These are phyloP conservation scores for Phytophthora chlamydospora DNA, from an alignment of 352 stramenopile species.

Conservation along the genomic window DNA sequence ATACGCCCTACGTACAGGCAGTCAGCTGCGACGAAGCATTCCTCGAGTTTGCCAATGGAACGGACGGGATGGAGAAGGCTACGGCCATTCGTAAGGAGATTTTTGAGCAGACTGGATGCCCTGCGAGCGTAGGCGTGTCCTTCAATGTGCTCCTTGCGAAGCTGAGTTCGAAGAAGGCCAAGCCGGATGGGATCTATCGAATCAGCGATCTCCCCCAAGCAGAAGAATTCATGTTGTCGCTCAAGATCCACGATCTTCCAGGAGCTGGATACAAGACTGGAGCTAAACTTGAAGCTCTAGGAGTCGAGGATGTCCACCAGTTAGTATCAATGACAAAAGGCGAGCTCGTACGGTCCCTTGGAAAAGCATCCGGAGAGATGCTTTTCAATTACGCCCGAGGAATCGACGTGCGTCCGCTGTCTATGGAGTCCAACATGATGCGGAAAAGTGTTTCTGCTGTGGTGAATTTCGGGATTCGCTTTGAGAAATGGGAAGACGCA, in stretches of 20 bases:
- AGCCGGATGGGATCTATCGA: constrained; percentile 89
- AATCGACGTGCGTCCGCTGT: constrained; percentile 71
- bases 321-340: constrained; percentile 58
- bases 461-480: constrained; percentile 93
- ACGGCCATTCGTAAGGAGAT: constrained; percentile 73
- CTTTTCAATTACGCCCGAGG: constrained; percentile 82
- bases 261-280: constrained; percentile 76
- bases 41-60: constrained; percentile 81
- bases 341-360: constrained; percentile 66
- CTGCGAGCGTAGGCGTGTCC: constrained; percentile 93
- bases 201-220: constrained; percentile 54
- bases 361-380: constrained; percentile 72
- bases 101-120: constrained; percentile 84
- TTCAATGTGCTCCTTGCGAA: constrained; percentile 95
- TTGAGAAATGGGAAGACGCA: constrained; percentile 77
- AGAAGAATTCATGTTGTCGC: constrained; percentile 65
- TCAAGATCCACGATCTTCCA: constrained; percentile 79
- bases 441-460: constrained; percentile 91
- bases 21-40: constrained; percentile 97
- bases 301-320: constrained; percentile 66
- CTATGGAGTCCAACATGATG: constrained; percentile 71
- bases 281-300: constrained; percentile 72
- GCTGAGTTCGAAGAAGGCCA: constrained; percentile 92
- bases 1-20: constrained; percentile 91
- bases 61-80: constrained; percentile 74